Evolutionary conservation across 2,329 filamentous ascomycete genomes (phyloP), one percentile per base, ranked within the genome.

Genomic region (Penicillium sp.): DNA sequence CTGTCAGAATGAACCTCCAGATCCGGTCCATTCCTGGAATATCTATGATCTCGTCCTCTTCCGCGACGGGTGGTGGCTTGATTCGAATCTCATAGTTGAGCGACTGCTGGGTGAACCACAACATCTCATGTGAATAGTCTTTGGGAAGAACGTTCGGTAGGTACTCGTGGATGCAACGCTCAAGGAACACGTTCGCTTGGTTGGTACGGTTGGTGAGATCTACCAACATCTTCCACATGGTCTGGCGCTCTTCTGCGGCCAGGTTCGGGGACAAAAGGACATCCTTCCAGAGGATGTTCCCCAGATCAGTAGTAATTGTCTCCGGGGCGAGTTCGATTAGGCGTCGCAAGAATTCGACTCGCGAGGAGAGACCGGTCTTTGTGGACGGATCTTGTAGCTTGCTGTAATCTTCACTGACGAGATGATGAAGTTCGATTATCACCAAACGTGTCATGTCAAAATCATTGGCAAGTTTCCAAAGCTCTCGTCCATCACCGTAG

Each of bases 1-100:
- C 83, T 13, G 80, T 84, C 45, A 95, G 73, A 29, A 92, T 82
- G 59, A 95, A 81, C 19, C 83, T 81, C 91, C 91, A 95, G n/a
- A 95, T 74, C 49, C 90, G 80, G 58, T 93, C 87, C 54, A 76
- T 74, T 6, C 77, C 76, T 3, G 76, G 73, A 41, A 76, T 67
- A n/a, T 62, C 57, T n/a, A 75, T 64, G 25, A 74, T 64, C 39
- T 74, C 67, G 41, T 69, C 53, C 28, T 72, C 71, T 8, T 53
- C 54, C 13, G 67, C 64, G 12, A 60, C 36, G 80, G 75, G 22
- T 72, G 80, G 56, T 69, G 79, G 53, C 75, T 78, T 56, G 58
- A 85, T 86, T 1, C 77, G 68, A 52, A 85, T 83, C 19, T 79
- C 72, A 31, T 76, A 73, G 7, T 67, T 59, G 19, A 74, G 62